Percentiles rank a stretch among this genome's conserved stretches.
These are phyloP conservation scores for Protoeuglena noctilucae DNA, from an alignment of 139 green algal species.

Conservation along the genomic window DNA sequence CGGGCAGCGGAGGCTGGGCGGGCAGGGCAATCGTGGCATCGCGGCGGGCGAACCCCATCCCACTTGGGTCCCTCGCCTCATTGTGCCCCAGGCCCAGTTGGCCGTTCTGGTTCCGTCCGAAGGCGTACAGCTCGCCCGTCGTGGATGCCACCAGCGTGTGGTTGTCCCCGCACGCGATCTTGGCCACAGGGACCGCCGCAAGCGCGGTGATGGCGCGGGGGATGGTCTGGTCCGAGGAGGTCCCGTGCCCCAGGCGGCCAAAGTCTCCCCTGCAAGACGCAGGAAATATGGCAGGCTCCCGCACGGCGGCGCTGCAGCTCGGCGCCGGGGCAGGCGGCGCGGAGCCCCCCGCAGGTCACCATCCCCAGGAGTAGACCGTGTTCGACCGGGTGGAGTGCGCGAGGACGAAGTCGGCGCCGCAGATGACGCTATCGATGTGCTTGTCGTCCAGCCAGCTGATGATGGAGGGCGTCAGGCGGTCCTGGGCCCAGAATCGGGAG, in stretches of 20 bases:
- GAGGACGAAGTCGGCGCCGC: conserved; percentile 72
- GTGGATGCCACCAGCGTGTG: conserved; percentile 56
- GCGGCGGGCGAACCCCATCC: too few relatives aligned
- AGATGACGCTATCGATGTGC: conserved; percentile 28
- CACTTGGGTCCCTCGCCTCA: too few relatives aligned
- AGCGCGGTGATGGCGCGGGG: conserved; percentile 46
- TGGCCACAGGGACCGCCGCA: conserved; percentile 12
- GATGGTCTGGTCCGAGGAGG: conserved; percentile 36
- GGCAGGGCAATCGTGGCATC: too few relatives aligned
- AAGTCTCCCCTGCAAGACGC: conserved; percentile 59
- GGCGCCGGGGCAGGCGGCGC: neutral
- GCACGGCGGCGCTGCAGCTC: neutral
- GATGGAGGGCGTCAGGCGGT: conserved; percentile 23
- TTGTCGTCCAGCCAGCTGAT: conserved; percentile 26
- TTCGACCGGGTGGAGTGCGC: conserved; percentile 26
- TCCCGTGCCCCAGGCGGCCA: conserved; percentile 62
- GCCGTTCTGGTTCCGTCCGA: conserved; percentile 59
- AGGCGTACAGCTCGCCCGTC: conserved; percentile 40
- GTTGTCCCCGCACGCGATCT: conserved; percentile 70
- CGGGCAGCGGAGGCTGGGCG: too few relatives aligned
- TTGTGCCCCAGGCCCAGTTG: conserved; percentile 66
- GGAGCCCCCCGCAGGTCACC: conserved; percentile 22
- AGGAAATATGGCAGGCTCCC: neutral
- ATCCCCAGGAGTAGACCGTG: conserved; percentile 69
- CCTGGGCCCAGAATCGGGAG: too few relatives aligned